A percentile compares a stretch with the other conserved stretches of the same genome.
These are phyloP conservation scores for Lactarius vividus DNA, from an alignment of 768 basidiomycete genomes.

Conservation along the genomic window DNA sequence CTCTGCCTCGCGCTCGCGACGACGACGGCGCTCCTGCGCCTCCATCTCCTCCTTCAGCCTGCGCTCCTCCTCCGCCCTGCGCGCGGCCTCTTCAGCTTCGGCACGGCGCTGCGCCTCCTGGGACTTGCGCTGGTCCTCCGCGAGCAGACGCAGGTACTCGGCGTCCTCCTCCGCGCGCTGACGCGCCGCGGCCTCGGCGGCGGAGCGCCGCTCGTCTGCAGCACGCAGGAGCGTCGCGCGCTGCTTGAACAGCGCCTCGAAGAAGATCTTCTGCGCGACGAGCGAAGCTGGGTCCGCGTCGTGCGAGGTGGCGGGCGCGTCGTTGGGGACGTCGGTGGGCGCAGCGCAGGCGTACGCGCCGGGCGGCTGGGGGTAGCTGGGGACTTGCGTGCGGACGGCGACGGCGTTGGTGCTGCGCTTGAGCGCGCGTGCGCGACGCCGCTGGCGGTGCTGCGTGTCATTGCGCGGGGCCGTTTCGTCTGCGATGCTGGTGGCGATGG, in stretches of 20 bases:
- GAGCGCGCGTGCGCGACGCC: background rate
- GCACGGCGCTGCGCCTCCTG: conserved; percentile 11
- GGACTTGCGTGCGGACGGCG: background rate
- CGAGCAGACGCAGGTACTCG: background rate
- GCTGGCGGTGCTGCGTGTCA: background rate
- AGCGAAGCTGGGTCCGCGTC: background rate
- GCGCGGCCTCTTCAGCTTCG: conserved; percentile 9
- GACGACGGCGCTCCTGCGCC: background rate
- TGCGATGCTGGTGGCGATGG: background rate
- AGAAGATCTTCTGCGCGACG: conserved; percentile 6
- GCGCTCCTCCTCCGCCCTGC: background rate
- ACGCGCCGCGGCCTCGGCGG: background rate
- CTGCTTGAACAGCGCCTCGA: conserved; percentile 7
- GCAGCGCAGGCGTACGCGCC: background rate
- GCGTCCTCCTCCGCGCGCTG: conserved; percentile 3
- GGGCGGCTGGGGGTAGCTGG: background rate
- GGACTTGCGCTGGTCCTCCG: conserved; percentile 5
- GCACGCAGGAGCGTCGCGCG: conserved; percentile 1
- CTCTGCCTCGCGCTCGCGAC: background rate
- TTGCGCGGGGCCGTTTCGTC: background rate
- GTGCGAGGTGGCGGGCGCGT: background rate
- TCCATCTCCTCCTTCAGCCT: background rate
- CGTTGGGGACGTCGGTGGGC: background rate
- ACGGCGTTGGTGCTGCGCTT: conserved; percentile 1
- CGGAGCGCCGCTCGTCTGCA: background rate